Base-by-base conservation (phyloP, 2,329 filamentous ascomycete species). In the Colletotrichum tropicicola region DNA sequence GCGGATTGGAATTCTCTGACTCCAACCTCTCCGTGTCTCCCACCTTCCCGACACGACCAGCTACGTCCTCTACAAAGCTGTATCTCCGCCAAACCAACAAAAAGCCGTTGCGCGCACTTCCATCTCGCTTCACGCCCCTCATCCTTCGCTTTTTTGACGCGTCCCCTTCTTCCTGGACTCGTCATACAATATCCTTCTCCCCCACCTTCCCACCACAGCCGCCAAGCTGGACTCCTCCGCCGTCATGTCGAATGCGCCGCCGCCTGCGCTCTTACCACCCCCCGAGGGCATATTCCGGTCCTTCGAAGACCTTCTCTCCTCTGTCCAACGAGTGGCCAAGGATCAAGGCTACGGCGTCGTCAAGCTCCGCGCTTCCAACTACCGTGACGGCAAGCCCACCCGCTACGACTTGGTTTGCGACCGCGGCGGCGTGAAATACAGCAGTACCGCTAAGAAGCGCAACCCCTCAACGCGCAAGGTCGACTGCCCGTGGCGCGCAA, bases 391-490 rank as follows among this genome's bases (percentile, higher is more conserved):
- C 65, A 88, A 88, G 70, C 86, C 87, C 1, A 89, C 87, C 19
- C 83, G 87, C 15, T 89, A 88, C 75, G 87, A 89, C 68, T 79
- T 89, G 10, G 87, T 89, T 32, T 89, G 87, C 75, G 87, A 89
- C 68, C 85, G 87, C 41, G 87, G 87, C 57, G 87, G 87, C 65
- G 87, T 89, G 72, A 89, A 89, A 75, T 89, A 89, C 76, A 87
- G 80, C 77, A 89, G 86, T 75, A 89, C 87, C 2, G 87, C 87
- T 7, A 89, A 89, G 80, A 89, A 89, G 78, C 84, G 87, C 60
- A 89, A 87, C 69, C 87, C 87, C 1, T 88, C 85, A 57, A 89
- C 87, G 44, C 85, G 87, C 72, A 89, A 89, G 76, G 85, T 89
- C 59, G 87, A 89, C 73, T 89, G 87, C 60, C 87, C 87, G 10